Percentiles rank a stretch among this genome's conserved stretches.
Conservation (phyloP, 306 rosid genomes). For the Hippophae rhamnoides region DNA sequence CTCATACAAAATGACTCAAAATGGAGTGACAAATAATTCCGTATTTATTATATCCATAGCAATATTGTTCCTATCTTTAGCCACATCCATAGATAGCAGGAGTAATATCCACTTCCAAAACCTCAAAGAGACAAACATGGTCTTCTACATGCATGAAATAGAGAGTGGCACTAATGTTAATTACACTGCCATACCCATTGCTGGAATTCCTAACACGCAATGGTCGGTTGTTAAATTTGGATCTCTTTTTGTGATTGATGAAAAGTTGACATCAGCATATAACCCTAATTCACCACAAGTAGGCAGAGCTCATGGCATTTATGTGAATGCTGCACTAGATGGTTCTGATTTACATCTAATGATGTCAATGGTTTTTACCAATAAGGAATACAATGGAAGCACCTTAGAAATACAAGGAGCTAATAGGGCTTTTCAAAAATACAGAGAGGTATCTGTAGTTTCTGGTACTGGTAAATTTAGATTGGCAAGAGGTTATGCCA, state of each 20-base stretch:
- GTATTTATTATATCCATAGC: neutral
- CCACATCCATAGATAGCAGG: neutral
- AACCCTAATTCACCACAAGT: neutral
- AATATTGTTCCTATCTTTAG: neutral
- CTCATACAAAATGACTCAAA: neutral
- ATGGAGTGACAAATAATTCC: neutral
- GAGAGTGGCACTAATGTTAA: neutral
- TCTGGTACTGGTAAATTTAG: slow-evolving; percentile 50
- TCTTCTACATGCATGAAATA: slow-evolving; percentile 8
- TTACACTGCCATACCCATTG: slow-evolving; percentile 1
- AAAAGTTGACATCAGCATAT: neutral
- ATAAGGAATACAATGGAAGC: slow-evolving; percentile 12
- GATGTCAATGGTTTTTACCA: slow-evolving; percentile 13
- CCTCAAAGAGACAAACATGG: slow-evolving; percentile 8
- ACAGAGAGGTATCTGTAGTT: slow-evolving; percentile 31
- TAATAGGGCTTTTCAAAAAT: slow-evolving; percentile 21
- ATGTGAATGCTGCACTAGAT: slow-evolving; percentile 1
- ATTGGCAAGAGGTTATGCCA: slow-evolving; percentile 32
- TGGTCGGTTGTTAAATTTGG: slow-evolving; percentile 8
- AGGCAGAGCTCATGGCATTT: slow-evolving; percentile 6
- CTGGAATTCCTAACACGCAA: neutral
- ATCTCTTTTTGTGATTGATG: slow-evolving; percentile 2
- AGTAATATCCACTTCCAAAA: neutral
- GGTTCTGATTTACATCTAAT: neutral
- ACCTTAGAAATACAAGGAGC: slow-evolving; percentile 17